Conservation (phyloP, 208 protist species). For the Acanthamoeba lenticulata region DNA sequence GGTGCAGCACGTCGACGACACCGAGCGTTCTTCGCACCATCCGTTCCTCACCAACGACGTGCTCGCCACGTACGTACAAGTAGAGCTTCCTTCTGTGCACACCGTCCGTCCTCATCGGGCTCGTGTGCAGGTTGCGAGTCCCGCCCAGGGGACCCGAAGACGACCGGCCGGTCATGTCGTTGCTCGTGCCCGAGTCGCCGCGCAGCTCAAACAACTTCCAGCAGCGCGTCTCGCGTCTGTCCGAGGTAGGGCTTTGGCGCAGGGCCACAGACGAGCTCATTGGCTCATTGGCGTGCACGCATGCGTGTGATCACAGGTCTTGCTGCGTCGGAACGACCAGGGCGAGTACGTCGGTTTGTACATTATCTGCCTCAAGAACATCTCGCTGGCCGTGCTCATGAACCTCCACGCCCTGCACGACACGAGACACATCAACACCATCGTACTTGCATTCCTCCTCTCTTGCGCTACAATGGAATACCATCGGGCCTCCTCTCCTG, state of each 20-base stretch:
- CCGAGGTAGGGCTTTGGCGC: not conserved
- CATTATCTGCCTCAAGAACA: not conserved
- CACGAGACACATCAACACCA: not conserved
- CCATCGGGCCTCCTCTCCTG: too few species aligned
- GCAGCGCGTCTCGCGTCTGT: not conserved
- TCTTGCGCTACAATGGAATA: not conserved
- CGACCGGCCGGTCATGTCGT: not conserved
- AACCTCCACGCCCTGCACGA: not conserved
- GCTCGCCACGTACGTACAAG: not conserved
- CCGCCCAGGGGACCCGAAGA: not conserved
- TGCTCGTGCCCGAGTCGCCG: not conserved
- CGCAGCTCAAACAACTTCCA: not conserved
- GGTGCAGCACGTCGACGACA: constrained; percentile 19
- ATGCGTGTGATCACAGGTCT: not conserved
- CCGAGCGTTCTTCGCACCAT: constrained; percentile 26
- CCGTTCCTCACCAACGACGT: not conserved
- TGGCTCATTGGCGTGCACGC: not conserved
- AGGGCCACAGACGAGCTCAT: not conserved
- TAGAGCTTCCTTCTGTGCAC: not conserved
- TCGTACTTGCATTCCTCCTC: too few species aligned
- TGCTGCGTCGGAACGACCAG: not conserved
- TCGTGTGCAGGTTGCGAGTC: not conserved
- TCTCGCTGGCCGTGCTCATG: constrained; percentile 5
- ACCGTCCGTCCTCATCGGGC: not conserved
- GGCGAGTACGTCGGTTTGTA: constrained; percentile 18